Base-by-base conservation (phyloP, 352 stramenopile genomes). In the Pythium dissotocum region DNA sequence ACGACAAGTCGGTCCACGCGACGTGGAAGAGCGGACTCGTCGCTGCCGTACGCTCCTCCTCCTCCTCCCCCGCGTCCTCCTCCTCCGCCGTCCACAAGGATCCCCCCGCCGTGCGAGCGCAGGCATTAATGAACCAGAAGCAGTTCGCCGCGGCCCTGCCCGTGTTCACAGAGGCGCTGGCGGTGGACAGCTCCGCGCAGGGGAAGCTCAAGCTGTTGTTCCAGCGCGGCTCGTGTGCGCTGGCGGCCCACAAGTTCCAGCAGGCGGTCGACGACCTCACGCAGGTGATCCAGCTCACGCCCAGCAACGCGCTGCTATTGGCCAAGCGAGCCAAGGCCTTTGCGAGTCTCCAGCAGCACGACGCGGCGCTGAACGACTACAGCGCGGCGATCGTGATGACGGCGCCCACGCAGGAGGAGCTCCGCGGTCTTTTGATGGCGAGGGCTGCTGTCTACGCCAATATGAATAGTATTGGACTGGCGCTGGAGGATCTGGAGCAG, bases 191-290 rank as follows among this genome's bases (percentile, higher is more conserved):
- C 42, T 71, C 74, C 38, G 60, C 67, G 64, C 68, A 78, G 42
- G 73, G 73, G 35, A 76, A 72, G 24, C 72, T 93, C 6, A 88
- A 85, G 57, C 61, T 94, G 16, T 83, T 83, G 57, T 80, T 84
- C 57, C 76, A 93, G 32, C 83, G 87, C 6, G 85, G 80, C 10
- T 64, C 76, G 8, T 92, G 84, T 64, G 88, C 79, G 62, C 54
- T 94, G 18, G 64, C 69, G 2, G 75, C 82, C 49, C 67, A 84
- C 8, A 77, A 80, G 62, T 94, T 82, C 64, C 75, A 87, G 49
- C 65, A 76, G 6, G 85, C 85, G 0, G 87, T 94, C 32, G 82
- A 95, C 40, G 87, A 95, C 69, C 78, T 92, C 16, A 87, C 82
- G 2, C 58, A 67, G 18, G 78, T 93, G 24, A 93, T 95, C 69